These are phyloP conservation scores for Melanogaster broomeanus DNA, from an alignment of 768 basidiomycete genomes.

Conservation along the genomic window DNA sequence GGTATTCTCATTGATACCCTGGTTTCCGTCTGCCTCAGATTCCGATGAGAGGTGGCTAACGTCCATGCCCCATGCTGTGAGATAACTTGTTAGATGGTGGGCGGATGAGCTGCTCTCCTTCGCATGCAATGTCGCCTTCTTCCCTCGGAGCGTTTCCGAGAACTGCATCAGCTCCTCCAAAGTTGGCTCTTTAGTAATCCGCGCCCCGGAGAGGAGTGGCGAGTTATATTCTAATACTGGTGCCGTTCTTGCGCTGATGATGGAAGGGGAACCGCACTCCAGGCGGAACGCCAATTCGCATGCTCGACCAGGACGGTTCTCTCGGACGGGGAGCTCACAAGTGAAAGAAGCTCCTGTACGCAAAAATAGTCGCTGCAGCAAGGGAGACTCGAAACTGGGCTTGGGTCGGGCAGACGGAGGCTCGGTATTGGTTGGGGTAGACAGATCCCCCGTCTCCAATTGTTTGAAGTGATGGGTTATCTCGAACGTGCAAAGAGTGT, in stretches of 20 bases:
- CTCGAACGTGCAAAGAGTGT: slow-evolving; percentile 59
- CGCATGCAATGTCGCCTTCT: slow-evolving; percentile 82
- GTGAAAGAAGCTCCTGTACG: slow-evolving; percentile 53
- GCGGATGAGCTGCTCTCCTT: slow-evolving; percentile 88
- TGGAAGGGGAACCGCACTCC: slow-evolving; percentile 55
- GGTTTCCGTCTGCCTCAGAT: slow-evolving; percentile 47
- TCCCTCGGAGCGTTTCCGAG: slow-evolving; percentile 79
- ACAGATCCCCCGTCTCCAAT: slow-evolving; percentile 16
- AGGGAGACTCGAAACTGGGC: slow-evolving; percentile 48
- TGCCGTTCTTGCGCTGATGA: slow-evolving; percentile 38
- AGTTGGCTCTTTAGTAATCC: slow-evolving; percentile 69
- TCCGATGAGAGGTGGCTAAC: slow-evolving; percentile 77
- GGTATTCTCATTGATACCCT: slow-evolving; percentile 14
- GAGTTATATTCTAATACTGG: slow-evolving; percentile 50
- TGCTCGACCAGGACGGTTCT: slow-evolving; percentile 46
- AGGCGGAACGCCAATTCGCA: slow-evolving; percentile 70
- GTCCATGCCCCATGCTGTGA: slow-evolving; percentile 95
- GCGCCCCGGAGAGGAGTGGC: slow-evolving; percentile 49
- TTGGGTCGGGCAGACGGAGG: slow-evolving; percentile 27
- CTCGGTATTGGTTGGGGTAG: slow-evolving; percentile 10
- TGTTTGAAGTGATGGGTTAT: slow-evolving; percentile 50
- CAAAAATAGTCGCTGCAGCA: slow-evolving; percentile 61
- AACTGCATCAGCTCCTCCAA: slow-evolving; percentile 78
- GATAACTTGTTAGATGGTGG: slow-evolving; percentile 88
- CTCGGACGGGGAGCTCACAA: slow-evolving; percentile 43